Percentiles rank a stretch among this genome's conserved stretches.
Conservation (phyloP, 192 early-diverging fungal species). For the Backusella circina region DNA sequence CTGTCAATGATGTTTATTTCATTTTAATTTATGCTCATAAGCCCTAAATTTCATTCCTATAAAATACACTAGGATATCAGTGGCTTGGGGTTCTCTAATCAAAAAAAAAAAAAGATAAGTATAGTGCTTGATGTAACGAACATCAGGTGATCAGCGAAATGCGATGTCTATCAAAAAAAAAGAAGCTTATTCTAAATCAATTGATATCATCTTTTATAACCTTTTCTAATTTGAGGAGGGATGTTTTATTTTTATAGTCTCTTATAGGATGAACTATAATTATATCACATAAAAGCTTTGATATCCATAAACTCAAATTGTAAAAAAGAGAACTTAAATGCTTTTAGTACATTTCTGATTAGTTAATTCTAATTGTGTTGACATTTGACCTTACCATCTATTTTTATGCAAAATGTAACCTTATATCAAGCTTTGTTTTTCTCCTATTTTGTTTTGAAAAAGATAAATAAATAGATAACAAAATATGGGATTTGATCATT, state of each 20-base stretch:
- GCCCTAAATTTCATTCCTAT: background rate
- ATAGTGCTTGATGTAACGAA: background rate
- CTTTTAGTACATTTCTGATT: background rate
- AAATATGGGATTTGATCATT: too few relatives aligned
- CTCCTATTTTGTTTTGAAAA: background rate
- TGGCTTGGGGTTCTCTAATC: background rate
- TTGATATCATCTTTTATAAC: too few relatives aligned
- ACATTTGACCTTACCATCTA: background rate
- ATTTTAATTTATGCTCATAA: background rate
- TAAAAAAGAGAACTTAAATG: background rate
- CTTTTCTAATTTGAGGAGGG: too few relatives aligned
- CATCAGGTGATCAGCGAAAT: background rate
- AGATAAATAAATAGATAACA: too few relatives aligned
- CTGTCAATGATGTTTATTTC: background rate
- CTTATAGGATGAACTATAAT: background rate
- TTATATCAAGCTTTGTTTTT: background rate
- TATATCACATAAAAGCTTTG: background rate
- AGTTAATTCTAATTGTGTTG: background rate
- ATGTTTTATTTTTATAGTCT: too few relatives aligned
- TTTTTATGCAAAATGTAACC: background rate
- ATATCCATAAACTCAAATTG: background rate
- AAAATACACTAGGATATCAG: background rate
- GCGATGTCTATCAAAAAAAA: background rate
- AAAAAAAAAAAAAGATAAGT: too few relatives aligned
- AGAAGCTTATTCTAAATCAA: background rate